Evolutionary conservation across 495 filamentous ascomycete genomes (phyloP), one percentile per base, ranked within the genome.

Genomic region (Talaromyces liani): DNA sequence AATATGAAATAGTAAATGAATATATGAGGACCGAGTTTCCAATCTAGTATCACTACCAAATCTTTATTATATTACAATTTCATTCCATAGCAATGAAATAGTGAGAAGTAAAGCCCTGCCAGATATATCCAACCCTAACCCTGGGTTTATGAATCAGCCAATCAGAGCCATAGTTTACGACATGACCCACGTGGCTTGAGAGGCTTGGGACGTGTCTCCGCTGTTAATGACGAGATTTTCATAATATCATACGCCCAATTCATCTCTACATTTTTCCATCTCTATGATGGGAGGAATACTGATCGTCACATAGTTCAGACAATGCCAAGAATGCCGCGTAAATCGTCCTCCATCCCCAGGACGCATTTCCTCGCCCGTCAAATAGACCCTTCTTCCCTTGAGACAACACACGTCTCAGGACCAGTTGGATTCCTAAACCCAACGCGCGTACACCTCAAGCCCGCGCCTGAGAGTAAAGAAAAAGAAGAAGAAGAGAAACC

Each of bases 391-490:
- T 36, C 29, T 9, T 36, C 29, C 9, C 56, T 58, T 16, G 27
- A 33, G 57, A n/a, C 45, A 60, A 55, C 66, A 54, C 69, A 61
- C 33, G 36, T 71, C 22, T 60, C 65, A 31, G 81, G 82, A 0
- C 79, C 81, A 3, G 66, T 83, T 47, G 59, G 70, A 6, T 83
- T 82, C 67, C 67, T 84, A 16, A 84, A 85, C 58, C 82, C 82
- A 6, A 85, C 82, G 0, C 69, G 65, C 33, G 76, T 79, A 22
- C 64, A 67, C 22, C 75, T 74, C 67, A 58, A 25, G 61, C 45
- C 70, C 33, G 33, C 64, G 20, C 29, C 53, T 27, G 64, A 53
- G 51, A 65, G 18, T 16, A 60, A 39, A 39, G 20, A 31, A 29
- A 24, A 56, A 31, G 27, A 58, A 64, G 3, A 24, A 24, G 22